phyloP scores from a whole-genome alignment of 176 grass and related monocot genomes.

The Carex scoparia region DNA sequence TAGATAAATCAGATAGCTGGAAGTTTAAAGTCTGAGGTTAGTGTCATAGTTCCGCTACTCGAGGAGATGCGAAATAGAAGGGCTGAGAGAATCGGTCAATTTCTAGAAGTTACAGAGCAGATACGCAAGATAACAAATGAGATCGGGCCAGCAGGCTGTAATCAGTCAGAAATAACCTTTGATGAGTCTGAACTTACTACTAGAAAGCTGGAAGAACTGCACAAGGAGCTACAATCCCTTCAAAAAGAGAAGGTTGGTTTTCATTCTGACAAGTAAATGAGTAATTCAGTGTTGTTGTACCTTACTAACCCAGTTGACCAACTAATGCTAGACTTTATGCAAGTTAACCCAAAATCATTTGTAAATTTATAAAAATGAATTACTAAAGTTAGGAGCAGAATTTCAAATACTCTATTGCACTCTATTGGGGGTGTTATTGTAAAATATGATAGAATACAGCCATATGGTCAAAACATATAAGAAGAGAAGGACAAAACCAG shows the following conservation, averaged over 20 bases:
- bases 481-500: not conserved
- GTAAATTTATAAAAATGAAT: constrained; percentile 1
- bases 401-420: not conserved
- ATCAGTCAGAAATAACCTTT: constrained; percentile 46
- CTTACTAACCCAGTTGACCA: not conserved
- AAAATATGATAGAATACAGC: not conserved
- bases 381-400: not conserved
- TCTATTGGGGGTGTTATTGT: not conserved
- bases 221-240: constrained; percentile 59
- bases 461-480: no score
- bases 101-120: constrained; percentile 66
- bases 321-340: not conserved
- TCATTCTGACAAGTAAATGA: not conserved
- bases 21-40: constrained; percentile 62
- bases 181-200: constrained; percentile 72
- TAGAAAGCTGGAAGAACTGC: constrained; percentile 80
- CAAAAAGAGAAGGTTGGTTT: constrained; percentile 81
- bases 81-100: constrained; percentile 68
- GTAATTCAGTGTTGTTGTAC: not conserved
- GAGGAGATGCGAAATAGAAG: constrained; percentile 81
- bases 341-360: not conserved
- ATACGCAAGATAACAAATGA: constrained; percentile 68
- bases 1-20: constrained; percentile 51
- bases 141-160: constrained; percentile 49
- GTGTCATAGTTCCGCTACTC: constrained; percentile 48